Evolutionary conservation across 768 basidiomycete genomes (phyloP).

Genomic region (Galerina sulciceps): DNA sequence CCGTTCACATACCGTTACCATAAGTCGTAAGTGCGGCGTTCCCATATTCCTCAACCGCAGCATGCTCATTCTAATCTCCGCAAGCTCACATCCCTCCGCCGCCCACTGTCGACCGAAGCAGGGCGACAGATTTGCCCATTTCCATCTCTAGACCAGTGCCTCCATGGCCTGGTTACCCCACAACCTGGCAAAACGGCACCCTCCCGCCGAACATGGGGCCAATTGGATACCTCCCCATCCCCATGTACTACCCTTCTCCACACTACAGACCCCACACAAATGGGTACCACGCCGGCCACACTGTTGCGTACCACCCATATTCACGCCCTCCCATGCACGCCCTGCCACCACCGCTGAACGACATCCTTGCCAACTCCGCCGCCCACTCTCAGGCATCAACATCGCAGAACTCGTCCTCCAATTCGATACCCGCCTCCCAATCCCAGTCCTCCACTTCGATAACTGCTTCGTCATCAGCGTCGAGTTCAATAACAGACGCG

Average conservation of each 20-base stretch:
- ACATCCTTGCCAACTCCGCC: conserved; percentile 4
- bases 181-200: conserved; percentile 19
- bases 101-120: neutral
- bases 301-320: conserved; percentile 25
- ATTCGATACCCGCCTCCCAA: neutral
- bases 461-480: too few relatives aligned
- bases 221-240: conserved; percentile 37
- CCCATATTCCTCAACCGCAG: neutral
- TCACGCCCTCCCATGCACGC: too few relatives aligned
- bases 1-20: conserved; percentile 60
- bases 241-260: conserved; percentile 44
- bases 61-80: neutral
- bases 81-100: neutral
- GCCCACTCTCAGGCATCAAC: conserved; percentile 1
- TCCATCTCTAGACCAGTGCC: conserved; percentile 36
- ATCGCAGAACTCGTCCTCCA: neutral
- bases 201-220: conserved; percentile 26
- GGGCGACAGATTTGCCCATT: too few relatives aligned
- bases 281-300: conserved; percentile 20
- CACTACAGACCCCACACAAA: conserved; percentile 52
- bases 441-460: neutral
- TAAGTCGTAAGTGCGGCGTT: conserved; percentile 37
- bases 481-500: neutral
- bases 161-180: conserved; percentile 22
- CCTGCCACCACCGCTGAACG: conserved; percentile 10